Evolutionary conservation across 2,329 filamentous ascomycete genomes (phyloP), one percentile per base, ranked within the genome.

Genomic region (Myriosclerotinia scirpicola): DNA sequence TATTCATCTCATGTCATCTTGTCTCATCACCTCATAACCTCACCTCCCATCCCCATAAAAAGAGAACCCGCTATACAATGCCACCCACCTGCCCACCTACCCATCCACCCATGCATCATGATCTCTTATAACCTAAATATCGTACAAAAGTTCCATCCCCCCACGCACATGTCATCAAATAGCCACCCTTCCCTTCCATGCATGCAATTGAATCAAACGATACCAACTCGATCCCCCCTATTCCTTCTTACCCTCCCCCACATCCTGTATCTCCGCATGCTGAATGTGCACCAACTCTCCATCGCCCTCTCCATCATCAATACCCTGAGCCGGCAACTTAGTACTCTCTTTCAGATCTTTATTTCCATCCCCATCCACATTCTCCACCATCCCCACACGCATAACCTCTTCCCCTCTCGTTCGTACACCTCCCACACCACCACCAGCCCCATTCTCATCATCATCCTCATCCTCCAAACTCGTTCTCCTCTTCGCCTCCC

Each of bases 381-480:
- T 22, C 68, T 67, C 20, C 54, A 55, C 65, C 59, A 67, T 53
- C 12, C 60, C 53, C 42, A 67, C 71, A 69, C 73, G 72, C 36
- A 71, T 69, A 50, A 75, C 65, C 42, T 69, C 70, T 17, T 68
- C 70, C 20, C 69, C 64, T 14, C 54, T 62, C 20, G 64, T 69
- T 30, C 61, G 65, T 36, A 50, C 64, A 38, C 69, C 67, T 34
- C 66, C 67, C 44, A 75, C 70, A 66, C 74, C 71, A 67, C 74
- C 71, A 44, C 73, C 71, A 36, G 72, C 72, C 67, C 70, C 72
- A 53, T 74, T 73, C 42, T 17, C 42, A 48, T 74, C 73, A 50
- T 76, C 75, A 34, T 65, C 63, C 60, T 76, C 75, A 70, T 77
- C 76, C 66, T 76, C 76, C 5, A 77, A 65, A 68, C 73, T 76